Evolutionary conservation across 495 filamentous ascomycete species (phyloP).

Genomic region (Parathielavia hyrcaniae): DNA sequence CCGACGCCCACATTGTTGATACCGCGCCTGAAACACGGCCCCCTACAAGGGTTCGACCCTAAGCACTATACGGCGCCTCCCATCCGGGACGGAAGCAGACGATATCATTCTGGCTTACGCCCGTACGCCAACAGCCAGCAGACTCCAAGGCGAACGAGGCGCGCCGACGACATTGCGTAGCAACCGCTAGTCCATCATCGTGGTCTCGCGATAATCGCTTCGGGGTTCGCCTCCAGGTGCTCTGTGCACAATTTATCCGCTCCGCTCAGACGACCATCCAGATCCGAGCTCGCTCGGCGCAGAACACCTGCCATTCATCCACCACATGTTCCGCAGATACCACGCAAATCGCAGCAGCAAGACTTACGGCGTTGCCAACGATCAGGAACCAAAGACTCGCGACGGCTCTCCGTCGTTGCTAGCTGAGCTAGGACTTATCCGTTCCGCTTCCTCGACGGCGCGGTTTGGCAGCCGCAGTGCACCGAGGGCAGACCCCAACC

Average conservation of each 20-base stretch:
- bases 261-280: neutral
- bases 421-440: conserved; percentile 36
- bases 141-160: conserved; percentile 23
- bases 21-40: conserved; percentile 34
- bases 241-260: conserved; percentile 3
- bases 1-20: conserved; percentile 35
- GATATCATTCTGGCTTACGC: conserved; percentile 18
- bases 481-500: conserved; percentile 34
- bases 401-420: conserved; percentile 36
- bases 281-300: conserved; percentile 8
- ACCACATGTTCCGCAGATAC: conserved; percentile 48
- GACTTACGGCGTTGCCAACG: conserved; percentile 34
- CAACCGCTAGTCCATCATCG: conserved; percentile 3
- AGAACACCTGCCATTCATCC: conserved; percentile 10
- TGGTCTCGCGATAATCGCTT: conserved; percentile 14
- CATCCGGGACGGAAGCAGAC: conserved; percentile 18
- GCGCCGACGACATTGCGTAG: conserved; percentile 13
- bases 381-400: conserved; percentile 29
- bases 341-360: conserved; percentile 28
- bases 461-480: conserved; percentile 32
- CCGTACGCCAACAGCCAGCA: conserved; percentile 24
- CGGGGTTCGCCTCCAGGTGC: conserved; percentile 11
- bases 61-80: conserved; percentile 19
- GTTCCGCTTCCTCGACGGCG: conserved; percentile 33
- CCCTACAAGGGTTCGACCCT: conserved; percentile 21